Evolutionary conservation across 306 rosid genomes (phyloP).

Genomic region (Malus sylvestris): DNA sequence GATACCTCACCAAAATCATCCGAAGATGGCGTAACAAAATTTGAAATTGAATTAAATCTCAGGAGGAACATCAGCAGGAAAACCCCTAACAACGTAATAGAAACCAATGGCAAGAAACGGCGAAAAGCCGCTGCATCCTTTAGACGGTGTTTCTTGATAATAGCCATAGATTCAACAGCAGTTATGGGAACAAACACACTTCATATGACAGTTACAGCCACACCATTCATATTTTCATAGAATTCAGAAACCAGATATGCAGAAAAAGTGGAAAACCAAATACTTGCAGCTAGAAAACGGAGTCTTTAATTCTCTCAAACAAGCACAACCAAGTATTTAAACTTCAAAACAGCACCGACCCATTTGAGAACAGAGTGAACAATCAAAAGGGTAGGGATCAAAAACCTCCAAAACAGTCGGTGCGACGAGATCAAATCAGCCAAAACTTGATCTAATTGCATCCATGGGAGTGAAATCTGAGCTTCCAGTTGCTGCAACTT

Average conservation of each 20-base stretch:
- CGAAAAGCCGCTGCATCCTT: slow-evolving; percentile 52
- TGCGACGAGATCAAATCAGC: slow-evolving; percentile 26
- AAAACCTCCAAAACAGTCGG: slow-evolving; percentile 34
- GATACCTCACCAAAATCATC: slow-evolving; percentile 28
- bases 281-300: background rate
- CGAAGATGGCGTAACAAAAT: background rate
- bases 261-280: background rate
- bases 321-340: background rate
- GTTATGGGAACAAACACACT: slow-evolving; percentile 15
- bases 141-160: slow-evolving; percentile 45
- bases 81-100: slow-evolving; percentile 54
- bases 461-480: slow-evolving; percentile 17
- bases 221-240: slow-evolving; percentile 19
- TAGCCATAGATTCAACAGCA: slow-evolving; percentile 32
- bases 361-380: slow-evolving; percentile 17
- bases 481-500: slow-evolving; percentile 4
- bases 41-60: slow-evolving; percentile 36
- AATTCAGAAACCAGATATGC: slow-evolving; percentile 7
- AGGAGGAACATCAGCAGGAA: slow-evolving; percentile 45
- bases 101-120: slow-evolving; percentile 51
- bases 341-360: slow-evolving; percentile 10
- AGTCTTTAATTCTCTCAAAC: background rate
- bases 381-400: slow-evolving; percentile 16
- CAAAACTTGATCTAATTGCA: slow-evolving; percentile 24
- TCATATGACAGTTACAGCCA: slow-evolving; percentile 10